Evolutionary conservation across 305 asterid species (phyloP).

Genomic region (Striga hermonthica): DNA sequence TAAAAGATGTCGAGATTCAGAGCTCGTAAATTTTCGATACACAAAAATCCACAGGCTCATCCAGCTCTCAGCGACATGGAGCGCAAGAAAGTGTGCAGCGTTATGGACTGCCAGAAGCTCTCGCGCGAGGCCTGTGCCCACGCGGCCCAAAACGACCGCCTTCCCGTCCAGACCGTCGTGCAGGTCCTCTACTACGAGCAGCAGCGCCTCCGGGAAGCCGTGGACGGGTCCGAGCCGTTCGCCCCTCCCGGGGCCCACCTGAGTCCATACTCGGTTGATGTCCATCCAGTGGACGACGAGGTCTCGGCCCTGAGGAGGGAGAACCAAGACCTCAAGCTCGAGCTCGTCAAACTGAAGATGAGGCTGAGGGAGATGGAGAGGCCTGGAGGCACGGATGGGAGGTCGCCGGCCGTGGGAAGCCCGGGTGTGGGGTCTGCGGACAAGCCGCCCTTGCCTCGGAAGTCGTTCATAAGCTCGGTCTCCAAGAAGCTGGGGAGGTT

Average conservation of each 20-base stretch:
- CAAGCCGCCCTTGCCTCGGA: slow-evolving; percentile 62
- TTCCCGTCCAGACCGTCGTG: slow-evolving; percentile 80
- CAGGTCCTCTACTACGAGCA: slow-evolving; percentile 93
- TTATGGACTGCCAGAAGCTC: slow-evolving; percentile 90
- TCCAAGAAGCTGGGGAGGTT: slow-evolving; percentile 58
- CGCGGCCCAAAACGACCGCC: slow-evolving; percentile 85
- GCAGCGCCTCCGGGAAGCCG: slow-evolving; percentile 65
- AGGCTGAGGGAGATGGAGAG: slow-evolving; percentile 58
- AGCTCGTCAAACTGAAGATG: slow-evolving; percentile 58
- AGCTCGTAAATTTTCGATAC: no score
- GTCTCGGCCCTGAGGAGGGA: slow-evolving; percentile 48
- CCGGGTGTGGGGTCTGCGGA: slow-evolving; percentile 41
- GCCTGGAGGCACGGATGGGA: slow-evolving; percentile 22
- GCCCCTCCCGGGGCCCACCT: slow-evolving; percentile 33
- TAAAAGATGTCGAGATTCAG: no score
- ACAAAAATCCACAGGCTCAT: slow-evolving; percentile 58
- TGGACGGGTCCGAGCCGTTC: slow-evolving; percentile 47
- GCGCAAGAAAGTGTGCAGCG: slow-evolving; percentile 74
- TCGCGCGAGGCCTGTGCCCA: slow-evolving; percentile 89
- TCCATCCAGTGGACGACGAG: slow-evolving; percentile 43
- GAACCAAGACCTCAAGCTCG: slow-evolving; percentile 71
- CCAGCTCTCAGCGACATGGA: slow-evolving; percentile 80
- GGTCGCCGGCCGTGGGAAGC: slow-evolving; percentile 32
- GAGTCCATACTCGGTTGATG: slow-evolving; percentile 29
- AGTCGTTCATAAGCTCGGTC: slow-evolving; percentile 68